These are phyloP conservation scores for Lojkania enalia DNA, from an alignment of 2,329 filamentous ascomycete genomes.

Conservation along the genomic window DNA sequence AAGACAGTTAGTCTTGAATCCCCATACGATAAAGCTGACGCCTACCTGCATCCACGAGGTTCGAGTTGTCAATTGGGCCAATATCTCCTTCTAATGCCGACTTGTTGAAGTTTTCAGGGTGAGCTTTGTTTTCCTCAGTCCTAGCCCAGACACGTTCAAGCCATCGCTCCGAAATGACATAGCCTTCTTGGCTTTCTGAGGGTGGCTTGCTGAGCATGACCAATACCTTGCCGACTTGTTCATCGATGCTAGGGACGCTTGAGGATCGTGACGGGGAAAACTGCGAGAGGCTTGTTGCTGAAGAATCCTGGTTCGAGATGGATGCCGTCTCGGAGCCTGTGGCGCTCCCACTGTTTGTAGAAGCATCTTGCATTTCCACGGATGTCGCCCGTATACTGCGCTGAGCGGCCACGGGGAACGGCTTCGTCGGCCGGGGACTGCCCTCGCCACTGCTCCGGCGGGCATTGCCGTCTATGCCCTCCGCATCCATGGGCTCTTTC, in stretches of 20 bases:
- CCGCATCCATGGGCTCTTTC: constrained; percentile 41
- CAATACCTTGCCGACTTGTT: constrained; percentile 75
- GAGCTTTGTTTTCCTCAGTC: constrained; percentile 35
- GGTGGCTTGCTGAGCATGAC: constrained; percentile 60
- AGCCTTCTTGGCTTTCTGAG: constrained; percentile 75
- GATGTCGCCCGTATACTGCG: constrained; percentile 43
- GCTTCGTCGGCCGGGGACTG: constrained; percentile 33
- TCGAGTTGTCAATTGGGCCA: constrained; percentile 84
- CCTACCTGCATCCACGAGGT: constrained; percentile 56
- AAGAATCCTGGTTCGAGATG: constrained; percentile 24
- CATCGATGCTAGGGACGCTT: constrained; percentile 52
- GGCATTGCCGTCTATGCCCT: constrained; percentile 17
- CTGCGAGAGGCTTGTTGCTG: constrained; percentile 29
- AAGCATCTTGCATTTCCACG: constrained; percentile 49
- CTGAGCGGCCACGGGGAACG: constrained; percentile 24
- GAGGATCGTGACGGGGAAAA: constrained; percentile 10
- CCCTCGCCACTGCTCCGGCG: constrained; percentile 30
- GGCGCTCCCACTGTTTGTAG: constrained; percentile 28
- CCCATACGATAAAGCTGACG: neutral
- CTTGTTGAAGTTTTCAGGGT: constrained; percentile 60
- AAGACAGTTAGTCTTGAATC: no score
- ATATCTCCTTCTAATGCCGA: constrained; percentile 65
- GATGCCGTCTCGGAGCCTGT: constrained; percentile 35
- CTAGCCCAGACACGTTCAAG: constrained; percentile 55
- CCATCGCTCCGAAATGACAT: constrained; percentile 79